Base-by-base conservation (phyloP, 257 asterid genomes). In the Solanum ahanhuiri region DNA sequence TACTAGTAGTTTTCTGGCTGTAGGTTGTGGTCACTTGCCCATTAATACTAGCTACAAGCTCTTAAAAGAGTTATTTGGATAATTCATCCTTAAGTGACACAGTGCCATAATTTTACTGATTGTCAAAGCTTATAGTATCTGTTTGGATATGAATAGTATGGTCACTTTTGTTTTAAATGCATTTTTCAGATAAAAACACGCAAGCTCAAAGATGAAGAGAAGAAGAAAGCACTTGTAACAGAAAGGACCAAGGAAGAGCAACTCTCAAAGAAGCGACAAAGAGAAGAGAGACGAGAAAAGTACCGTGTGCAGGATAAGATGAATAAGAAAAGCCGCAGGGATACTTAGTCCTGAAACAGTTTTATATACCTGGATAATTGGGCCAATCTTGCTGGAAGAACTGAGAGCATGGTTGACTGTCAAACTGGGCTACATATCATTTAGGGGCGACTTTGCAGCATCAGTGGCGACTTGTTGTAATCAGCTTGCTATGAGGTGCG, bases 201-300 rank as follows among this genome's bases (percentile, higher is more conserved):
- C 23, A 95, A 96, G 88, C 92, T 88, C 30, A 93, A 90, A 91
- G 95, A 94, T 23, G 91, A 75, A 20, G 93, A 73, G 85, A 96
- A 91, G 91, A 92, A 87, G 91, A 94, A 96, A 92, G 90, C 79
- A 37, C 90, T 70, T 67, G 97, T 89, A 87, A 92, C 58, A 37
- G 92, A 92, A 87, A 91, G 89, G 87, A 93, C 95, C 35, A 96
- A 96, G 90, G 96, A 92, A 92, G 98, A 96, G 88, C 93, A 73
- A 86, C 37, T 96, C 67, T 91, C 95, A 0, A 96, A 92, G 79
- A 96, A 93, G 93, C 94, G 99, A 81, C 92, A 84, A 88, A 93
- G 99, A 75, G 99, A 96, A 90, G 99, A 96, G 89, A 87, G 98
- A 23, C 91, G 94, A 64, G 98, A 88, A 34, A 94, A 95, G 87